Base-by-base conservation (phyloP, 2,329 filamentous ascomycete genomes). In the Fusarium coffeatum region DNA sequence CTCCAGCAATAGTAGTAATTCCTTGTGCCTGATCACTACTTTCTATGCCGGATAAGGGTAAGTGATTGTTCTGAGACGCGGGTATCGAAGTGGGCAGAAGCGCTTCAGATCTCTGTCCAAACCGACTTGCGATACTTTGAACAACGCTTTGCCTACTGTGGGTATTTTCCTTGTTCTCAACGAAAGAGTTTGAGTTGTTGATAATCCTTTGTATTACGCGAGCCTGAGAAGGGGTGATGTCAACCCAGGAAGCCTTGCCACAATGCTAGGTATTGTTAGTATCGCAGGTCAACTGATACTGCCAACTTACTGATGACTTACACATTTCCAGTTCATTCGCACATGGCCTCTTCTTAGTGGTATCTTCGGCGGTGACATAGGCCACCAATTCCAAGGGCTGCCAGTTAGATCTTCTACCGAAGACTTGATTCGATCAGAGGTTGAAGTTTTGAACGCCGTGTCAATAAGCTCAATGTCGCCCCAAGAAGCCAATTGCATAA, bases 351-450 rank as follows among this genome's bases (percentile, higher is more conserved):
- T 42, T 34, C 6, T 42, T 18, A 61, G 16, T 41, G 53, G n/a
- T 11, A 22, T 18, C 12, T 23, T 32, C 2, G 58, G 58, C 25
- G 43, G 9, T n/a, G 22, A 8, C 9, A 61, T 22, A 12, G 43
- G 53, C 58, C 53, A 58, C 58, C 43, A 61, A 16, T 61, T 27
- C 58, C 58, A 61, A 27, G 53, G 43, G 13, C 53, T 58, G 2
- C 54, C 58, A 6, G 58, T 58, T 7, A 48, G 9, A 15, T 49
- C 5, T 20, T 61, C 58, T 3, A 48, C 4, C 1, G 34, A 49
- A 11, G 15, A 49, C 18, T 61, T 61, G 42, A 61, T 41, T 23
- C 11, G 22, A 22, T 49, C 53, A 22, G 15, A 34, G 13, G 12
- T 10, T 8, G 43, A n/a, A 8, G 34, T 23, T 8, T 34, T 20